Conservation (phyloP, 2,329 filamentous ascomycete species). For the Cryoendolithus antarcticus region DNA sequence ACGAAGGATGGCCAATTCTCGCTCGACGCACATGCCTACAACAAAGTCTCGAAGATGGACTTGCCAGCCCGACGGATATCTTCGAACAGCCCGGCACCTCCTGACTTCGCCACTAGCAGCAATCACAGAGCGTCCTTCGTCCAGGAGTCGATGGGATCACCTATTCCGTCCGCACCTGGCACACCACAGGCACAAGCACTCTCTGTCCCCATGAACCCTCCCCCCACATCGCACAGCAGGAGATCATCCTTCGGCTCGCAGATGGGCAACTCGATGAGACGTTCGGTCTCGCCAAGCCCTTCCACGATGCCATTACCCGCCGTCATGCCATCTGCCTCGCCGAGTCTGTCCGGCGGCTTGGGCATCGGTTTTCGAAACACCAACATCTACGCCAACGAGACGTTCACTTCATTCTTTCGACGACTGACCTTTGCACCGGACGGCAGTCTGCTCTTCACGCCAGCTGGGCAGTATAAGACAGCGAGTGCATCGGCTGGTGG, state of each 20-base stretch:
- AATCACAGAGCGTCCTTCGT: conserved; percentile 46
- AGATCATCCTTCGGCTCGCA: conserved; percentile 77
- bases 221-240: conserved; percentile 79
- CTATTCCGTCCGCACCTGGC: conserved; percentile 79
- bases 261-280: conserved; percentile 52
- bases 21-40: conserved; percentile 49
- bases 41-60: conserved; percentile 82
- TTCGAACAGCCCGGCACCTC: conserved; percentile 81
- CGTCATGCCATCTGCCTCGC: conserved; percentile 88
- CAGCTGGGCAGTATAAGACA: conserved; percentile 87
- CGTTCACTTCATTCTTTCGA: conserved; percentile 91
- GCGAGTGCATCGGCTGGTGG: conserved; percentile 53
- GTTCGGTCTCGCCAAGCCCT: conserved; percentile 85
- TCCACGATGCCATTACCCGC: conserved; percentile 77
- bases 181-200: conserved; percentile 81
- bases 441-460: conserved; percentile 84
- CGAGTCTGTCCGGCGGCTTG: conserved; percentile 55
- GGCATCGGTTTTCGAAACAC: conserved; percentile 61
- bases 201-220: conserved; percentile 74
- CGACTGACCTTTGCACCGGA: conserved; percentile 90
- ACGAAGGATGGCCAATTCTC: conserved; percentile 95
- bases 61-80: conserved; percentile 83
- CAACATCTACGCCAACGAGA: conserved; percentile 91
- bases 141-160: conserved; percentile 59
- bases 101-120: conserved; percentile 52